Evolutionary conservation across 2,329 filamentous ascomycete genomes (phyloP).

Genomic region (Calonectria honghensis): DNA sequence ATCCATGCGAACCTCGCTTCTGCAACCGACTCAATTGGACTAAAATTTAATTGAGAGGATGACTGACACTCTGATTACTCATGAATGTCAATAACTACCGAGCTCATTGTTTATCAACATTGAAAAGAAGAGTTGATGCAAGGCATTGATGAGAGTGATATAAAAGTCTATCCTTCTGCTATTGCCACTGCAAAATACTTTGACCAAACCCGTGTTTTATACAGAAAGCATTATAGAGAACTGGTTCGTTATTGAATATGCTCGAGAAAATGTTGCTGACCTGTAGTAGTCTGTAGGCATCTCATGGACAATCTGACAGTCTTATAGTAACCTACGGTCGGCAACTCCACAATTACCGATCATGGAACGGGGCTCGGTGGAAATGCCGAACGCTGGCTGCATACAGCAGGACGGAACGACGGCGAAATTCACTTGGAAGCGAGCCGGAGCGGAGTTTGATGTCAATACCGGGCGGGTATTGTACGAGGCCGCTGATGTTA

Average conservation of each 20-base stretch:
- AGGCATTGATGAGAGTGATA: neutral
- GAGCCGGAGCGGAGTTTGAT: slow-evolving; percentile 72
- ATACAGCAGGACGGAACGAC: slow-evolving; percentile 72
- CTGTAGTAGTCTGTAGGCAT: slow-evolving; percentile 40
- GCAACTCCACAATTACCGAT: slow-evolving; percentile 74
- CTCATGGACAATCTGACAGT: slow-evolving; percentile 59
- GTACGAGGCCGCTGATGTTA: slow-evolving; percentile 65
- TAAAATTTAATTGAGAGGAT: slow-evolving; percentile 78
- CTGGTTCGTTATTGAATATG: slow-evolving; percentile 73
- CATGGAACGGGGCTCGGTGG: slow-evolving; percentile 75
- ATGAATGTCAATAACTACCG: slow-evolving; percentile 61
- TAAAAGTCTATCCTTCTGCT: neutral
- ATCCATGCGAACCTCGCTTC: slow-evolving; percentile 63
- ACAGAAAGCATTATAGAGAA: slow-evolving; percentile 71
- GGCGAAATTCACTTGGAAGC: slow-evolving; percentile 77
- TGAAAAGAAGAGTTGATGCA: neutral
- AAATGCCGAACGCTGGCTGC: slow-evolving; percentile 77
- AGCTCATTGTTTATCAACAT: neutral
- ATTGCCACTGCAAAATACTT: slow-evolving; percentile 39
- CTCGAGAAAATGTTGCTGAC: slow-evolving; percentile 55
- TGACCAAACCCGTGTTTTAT: slow-evolving; percentile 58
- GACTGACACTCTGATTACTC: slow-evolving; percentile 76
- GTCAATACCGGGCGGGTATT: slow-evolving; percentile 66
- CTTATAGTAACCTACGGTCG: slow-evolving; percentile 63
- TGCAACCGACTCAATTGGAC: slow-evolving; percentile 74